A percentile compares a stretch with the other conserved stretches of the same genome.
phyloP scores from a whole-genome alignment of 441 rosid species.

The Pelargonium fulgidum region DNA sequence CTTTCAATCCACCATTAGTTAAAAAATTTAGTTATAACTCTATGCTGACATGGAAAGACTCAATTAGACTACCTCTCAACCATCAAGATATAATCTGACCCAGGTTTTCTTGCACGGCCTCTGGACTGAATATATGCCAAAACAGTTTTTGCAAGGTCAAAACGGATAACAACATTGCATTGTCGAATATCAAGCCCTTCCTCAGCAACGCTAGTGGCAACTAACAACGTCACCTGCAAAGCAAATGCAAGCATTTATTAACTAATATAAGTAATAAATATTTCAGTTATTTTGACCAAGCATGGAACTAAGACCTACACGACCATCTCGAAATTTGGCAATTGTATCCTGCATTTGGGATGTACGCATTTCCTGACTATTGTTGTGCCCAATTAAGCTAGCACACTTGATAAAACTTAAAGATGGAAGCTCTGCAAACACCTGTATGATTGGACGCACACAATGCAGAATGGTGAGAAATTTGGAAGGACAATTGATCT shows the following conservation, averaged over 20 bases:
- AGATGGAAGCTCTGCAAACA: conserved; percentile 90
- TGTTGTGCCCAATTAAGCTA: conserved; percentile 95
- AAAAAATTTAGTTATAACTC: background rate
- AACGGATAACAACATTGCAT: conserved; percentile 97
- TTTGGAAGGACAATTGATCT: conserved; percentile 11
- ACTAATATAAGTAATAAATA: conserved; percentile 10
- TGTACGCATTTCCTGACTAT: conserved; percentile 94
- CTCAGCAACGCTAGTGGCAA: conserved; percentile 99
- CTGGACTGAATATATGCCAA: conserved; percentile 97
- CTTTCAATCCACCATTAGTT: background rate
- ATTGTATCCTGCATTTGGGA: conserved; percentile 95
- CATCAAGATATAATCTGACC: conserved; percentile 98
- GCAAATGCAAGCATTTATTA: conserved; percentile 18
- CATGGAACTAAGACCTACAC: conserved; percentile 43
- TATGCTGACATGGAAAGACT: conserved; percentile 9
- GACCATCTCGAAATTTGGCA: conserved; percentile 92
- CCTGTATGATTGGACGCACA: conserved; percentile 40
- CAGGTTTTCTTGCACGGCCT: conserved; percentile 99
- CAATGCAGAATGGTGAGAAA: conserved; percentile 6
- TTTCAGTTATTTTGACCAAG: conserved; percentile 11
- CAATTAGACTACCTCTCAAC: conserved; percentile 70
- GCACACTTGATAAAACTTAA: conserved; percentile 78
- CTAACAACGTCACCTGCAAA: conserved; percentile 80
- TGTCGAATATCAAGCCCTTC: conserved; percentile 99
- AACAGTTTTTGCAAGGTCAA: conserved; percentile 98